These are phyloP conservation scores for Barnettozyma salicaria DNA, from an alignment of 805 yeast genomes.

Conservation along the genomic window DNA sequence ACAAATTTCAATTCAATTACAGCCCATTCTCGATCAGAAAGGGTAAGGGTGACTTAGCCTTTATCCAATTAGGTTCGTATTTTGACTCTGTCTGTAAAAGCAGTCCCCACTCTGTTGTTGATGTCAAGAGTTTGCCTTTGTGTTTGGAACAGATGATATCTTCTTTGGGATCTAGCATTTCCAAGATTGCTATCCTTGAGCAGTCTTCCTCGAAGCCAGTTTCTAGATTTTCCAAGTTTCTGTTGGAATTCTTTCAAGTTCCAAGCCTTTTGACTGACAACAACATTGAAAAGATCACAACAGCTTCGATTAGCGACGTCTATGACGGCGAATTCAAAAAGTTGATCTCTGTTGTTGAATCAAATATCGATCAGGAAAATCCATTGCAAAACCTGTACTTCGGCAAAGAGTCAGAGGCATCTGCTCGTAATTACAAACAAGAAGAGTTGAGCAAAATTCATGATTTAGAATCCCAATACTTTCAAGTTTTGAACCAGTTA, in stretches of 20 bases:
- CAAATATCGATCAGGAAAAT: slow-evolving; percentile 42
- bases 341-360: slow-evolving; percentile 41
- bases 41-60: slow-evolving; percentile 6
- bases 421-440: slow-evolving; percentile 15
- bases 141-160: slow-evolving; percentile 48
- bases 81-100: slow-evolving; percentile 36
- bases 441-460: slow-evolving; percentile 37
- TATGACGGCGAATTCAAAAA: slow-evolving; percentile 22
- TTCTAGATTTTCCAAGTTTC: slow-evolving; percentile 58
- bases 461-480: slow-evolving; percentile 66
- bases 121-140: slow-evolving; percentile 67
- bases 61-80: slow-evolving; percentile 51
- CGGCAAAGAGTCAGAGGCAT: slow-evolving; percentile 36
- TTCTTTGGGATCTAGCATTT: slow-evolving; percentile 37
- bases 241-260: slow-evolving; percentile 69
- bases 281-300: slow-evolving; percentile 46
- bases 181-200: slow-evolving; percentile 58
- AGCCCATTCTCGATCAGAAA: slow-evolving; percentile 6
- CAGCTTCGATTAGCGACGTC: slow-evolving; percentile 44
- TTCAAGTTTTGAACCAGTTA: slow-evolving; percentile 67
- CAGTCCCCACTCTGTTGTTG: slow-evolving; percentile 37
- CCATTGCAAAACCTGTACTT: slow-evolving; percentile 62
- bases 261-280: slow-evolving; percentile 40
- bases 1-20: slow-evolving; percentile 2
- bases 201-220: slow-evolving; percentile 31